Percentiles rank a stretch among this genome's conserved stretches.
These are phyloP conservation scores for Vanderwaltozyma yarrowii DNA, from an alignment of 805 yeast species.

Conservation along the genomic window DNA sequence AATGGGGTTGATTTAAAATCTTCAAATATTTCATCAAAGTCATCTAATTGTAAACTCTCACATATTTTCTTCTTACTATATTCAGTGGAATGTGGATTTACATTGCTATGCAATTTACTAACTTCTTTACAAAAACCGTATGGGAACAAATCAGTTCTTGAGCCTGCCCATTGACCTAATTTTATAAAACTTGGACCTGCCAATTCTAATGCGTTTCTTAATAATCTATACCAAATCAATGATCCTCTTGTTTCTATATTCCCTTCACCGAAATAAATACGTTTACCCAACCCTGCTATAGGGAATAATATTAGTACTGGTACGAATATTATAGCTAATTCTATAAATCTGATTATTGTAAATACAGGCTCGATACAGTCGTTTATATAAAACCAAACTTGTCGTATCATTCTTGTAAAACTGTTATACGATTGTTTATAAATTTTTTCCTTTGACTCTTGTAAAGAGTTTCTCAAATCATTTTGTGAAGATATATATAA, in stretches of 20 bases:
- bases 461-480: conserved; percentile 33
- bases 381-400: conserved; percentile 29
- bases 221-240: conserved; percentile 54
- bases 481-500: conserved; percentile 49
- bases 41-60: conserved; percentile 45
- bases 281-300: conserved; percentile 30
- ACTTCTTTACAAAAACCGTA: conserved; percentile 66
- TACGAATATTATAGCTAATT: conserved; percentile 52
- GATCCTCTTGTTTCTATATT: conserved; percentile 46
- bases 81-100: conserved; percentile 56
- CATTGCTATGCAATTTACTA: conserved; percentile 71
- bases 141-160: conserved; percentile 89
- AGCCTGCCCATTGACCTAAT: conserved; percentile 98
- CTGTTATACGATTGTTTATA: conserved; percentile 10
- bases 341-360: conserved; percentile 59
- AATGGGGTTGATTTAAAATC: conserved; percentile 66
- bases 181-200: conserved; percentile 92
- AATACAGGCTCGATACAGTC: conserved; percentile 62
- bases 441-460: conserved; percentile 25
- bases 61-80: conserved; percentile 51
- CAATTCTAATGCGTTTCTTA: conserved; percentile 58
- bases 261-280: conserved; percentile 5
- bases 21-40: conserved; percentile 67
- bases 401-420: conserved; percentile 15
- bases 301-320: conserved; percentile 68